phyloP scores from a whole-genome alignment of 768 basidiomycete species.

The Rhodotorula sphaerocarpa region DNA sequence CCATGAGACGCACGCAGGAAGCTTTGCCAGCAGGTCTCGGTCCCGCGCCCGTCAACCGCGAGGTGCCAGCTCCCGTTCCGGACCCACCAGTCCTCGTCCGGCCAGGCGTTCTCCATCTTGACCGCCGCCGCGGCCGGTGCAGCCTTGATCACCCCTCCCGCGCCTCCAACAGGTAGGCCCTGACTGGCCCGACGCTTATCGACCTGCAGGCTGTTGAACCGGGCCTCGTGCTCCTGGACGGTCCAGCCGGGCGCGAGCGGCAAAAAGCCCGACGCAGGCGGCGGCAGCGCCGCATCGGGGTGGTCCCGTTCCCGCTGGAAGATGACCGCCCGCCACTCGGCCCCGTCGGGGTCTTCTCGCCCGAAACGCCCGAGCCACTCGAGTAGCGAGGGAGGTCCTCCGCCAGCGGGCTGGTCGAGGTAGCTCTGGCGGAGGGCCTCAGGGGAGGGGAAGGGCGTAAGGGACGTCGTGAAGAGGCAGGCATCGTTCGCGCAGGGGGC shows the following conservation, averaged over 20 bases:
- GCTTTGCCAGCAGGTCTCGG: conserved; percentile 24
- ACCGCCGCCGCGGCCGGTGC: not conserved
- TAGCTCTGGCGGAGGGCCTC: conserved; percentile 3
- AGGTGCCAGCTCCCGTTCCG: conserved; percentile 28
- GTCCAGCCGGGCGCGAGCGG: not conserved
- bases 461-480: conserved; percentile 33
- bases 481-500: conserved; percentile 32
- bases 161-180: not conserved
- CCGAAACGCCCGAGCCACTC: not conserved
- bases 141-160: not conserved
- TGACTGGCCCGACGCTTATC: not conserved
- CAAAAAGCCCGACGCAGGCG: not conserved
- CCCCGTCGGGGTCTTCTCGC: not conserved
- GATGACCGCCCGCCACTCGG: not conserved
- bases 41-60: conserved; percentile 25
- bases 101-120: conserved; percentile 8
- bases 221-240: conserved; percentile 3
- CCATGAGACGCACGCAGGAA: conserved; percentile 6
- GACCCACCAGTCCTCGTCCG: conserved; percentile 15
- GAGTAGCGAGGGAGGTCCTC: not conserved
- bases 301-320: too few species aligned
- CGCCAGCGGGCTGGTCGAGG: conserved; percentile 2
- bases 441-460: conserved; percentile 26
- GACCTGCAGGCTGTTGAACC: conserved; percentile 2
- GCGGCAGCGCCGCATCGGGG: too few species aligned